Conservation (phyloP, 352 stramenopile species). For the Thalassiosira delicatula region DNA sequence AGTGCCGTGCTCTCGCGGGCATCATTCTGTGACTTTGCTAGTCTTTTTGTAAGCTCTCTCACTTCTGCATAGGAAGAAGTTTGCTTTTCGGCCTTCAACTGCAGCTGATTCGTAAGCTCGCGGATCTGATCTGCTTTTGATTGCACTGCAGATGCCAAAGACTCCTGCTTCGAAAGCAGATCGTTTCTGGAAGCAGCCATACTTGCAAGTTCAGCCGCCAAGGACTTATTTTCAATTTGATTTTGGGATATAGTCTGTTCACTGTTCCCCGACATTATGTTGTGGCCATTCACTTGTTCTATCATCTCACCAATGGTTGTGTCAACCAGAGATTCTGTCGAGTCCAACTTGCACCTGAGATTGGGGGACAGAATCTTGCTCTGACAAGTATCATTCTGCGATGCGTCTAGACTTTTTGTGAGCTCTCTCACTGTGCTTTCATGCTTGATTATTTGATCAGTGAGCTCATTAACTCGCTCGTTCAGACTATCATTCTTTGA, state of each 20-base stretch:
- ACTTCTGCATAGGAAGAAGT: constrained; percentile 1
- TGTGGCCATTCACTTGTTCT: constrained; percentile 8
- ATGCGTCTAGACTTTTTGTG: background rate
- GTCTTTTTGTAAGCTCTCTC: constrained; percentile 5
- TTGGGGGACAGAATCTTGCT: constrained; percentile 25
- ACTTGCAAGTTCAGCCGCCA: constrained; percentile 1
- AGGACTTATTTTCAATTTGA: constrained; percentile 1
- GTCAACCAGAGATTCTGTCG: constrained; percentile 22
- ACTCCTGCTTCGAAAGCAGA: background rate
- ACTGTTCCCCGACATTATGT: background rate
- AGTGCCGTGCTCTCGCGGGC: constrained; percentile 11
- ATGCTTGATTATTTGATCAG: background rate
- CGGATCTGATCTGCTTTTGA: background rate
- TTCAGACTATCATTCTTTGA: background rate
- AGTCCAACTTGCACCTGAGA: constrained; percentile 44
- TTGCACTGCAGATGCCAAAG: background rate
- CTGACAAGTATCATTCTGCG: constrained; percentile 17
- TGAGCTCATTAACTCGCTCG: background rate
- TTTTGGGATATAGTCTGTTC: background rate
- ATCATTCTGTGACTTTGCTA: constrained; percentile 5
- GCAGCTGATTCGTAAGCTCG: background rate
- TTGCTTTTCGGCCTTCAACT: background rate
- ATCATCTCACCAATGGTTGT: constrained; percentile 27
- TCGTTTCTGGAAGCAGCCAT: constrained; percentile 5
- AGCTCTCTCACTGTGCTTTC: constrained; percentile 18